Evolutionary conservation across 208 protist species (phyloP).

Genomic region (Vickermania spadyakhi): DNA sequence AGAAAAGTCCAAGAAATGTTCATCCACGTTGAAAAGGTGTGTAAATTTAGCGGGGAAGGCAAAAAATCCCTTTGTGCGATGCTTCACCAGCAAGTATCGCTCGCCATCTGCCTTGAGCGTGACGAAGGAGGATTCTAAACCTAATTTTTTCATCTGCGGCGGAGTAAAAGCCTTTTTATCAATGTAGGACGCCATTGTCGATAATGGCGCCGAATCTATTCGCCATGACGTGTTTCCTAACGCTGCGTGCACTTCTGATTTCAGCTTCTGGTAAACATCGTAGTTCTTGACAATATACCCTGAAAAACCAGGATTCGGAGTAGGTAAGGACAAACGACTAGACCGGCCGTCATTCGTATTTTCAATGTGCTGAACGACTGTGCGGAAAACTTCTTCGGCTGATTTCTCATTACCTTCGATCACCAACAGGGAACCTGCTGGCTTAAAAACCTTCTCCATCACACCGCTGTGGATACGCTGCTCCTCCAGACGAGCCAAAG

Average conservation of each 20-base stretch:
- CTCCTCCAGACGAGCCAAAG: conserved; percentile 57
- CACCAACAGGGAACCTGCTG: conserved; percentile 26
- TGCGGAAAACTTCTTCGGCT: conserved; percentile 11
- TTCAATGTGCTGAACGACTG: not conserved
- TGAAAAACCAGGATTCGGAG: not conserved
- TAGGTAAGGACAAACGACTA: conserved; percentile 3
- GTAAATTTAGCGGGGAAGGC: conserved; percentile 68
- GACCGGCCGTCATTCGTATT: not conserved
- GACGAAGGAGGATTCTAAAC: conserved; percentile 41
- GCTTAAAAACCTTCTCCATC: conserved; percentile 45
- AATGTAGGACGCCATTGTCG: conserved; percentile 63
- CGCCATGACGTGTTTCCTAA: conserved; percentile 54
- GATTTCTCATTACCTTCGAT: conserved; percentile 22
- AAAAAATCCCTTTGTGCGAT: conserved; percentile 54
- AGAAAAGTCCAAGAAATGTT: too few relatives aligned
- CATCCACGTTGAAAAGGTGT: conserved; percentile 49
- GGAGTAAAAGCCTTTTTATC: conserved; percentile 38
- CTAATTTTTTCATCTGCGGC: conserved; percentile 9
- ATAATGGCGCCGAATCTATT: conserved; percentile 61
- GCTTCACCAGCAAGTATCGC: conserved; percentile 65
- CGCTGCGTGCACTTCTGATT: conserved; percentile 44
- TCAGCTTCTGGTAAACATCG: conserved; percentile 29
- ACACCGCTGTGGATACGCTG: conserved; percentile 58
- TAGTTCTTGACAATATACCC: conserved; percentile 8
- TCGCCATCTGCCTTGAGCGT: conserved; percentile 78